Evolutionary conservation across 495 filamentous ascomycete species (phyloP).

Genomic region (Cudoniella acicularis): DNA sequence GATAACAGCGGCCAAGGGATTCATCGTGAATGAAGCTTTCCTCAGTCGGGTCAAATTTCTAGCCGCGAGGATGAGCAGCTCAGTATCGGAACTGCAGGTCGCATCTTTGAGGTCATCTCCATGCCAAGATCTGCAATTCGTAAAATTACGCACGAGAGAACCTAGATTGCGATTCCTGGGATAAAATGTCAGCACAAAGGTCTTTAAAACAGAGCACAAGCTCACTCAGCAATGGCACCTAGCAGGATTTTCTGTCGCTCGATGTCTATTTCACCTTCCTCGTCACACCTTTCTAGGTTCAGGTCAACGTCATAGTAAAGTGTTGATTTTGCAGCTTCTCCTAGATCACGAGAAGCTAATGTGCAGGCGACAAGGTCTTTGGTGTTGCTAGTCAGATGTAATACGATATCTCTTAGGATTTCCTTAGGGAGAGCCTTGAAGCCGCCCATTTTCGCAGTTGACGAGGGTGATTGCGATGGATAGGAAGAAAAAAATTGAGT

Average conservation of each 20-base stretch:
- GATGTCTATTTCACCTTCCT: background rate
- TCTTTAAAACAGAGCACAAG: background rate
- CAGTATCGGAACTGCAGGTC: background rate
- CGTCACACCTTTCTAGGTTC: background rate
- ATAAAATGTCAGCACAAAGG: background rate
- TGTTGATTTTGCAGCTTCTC: background rate
- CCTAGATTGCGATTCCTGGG: background rate
- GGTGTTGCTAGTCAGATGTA: background rate
- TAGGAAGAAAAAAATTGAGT: no score
- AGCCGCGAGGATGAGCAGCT: background rate
- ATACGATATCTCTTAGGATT: background rate
- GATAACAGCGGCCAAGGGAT: slow-evolving; percentile 1
- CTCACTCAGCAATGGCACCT: background rate
- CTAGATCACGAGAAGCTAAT: background rate
- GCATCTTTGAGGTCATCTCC: background rate
- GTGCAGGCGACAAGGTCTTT: background rate
- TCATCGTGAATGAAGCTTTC: slow-evolving; percentile 3
- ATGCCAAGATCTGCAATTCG: background rate
- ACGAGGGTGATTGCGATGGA: no score
- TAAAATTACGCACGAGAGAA: background rate
- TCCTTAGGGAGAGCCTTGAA: background rate
- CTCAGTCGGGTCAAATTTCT: slow-evolving; percentile 12
- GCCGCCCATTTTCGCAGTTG: no score
- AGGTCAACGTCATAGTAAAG: background rate
- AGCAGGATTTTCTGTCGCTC: background rate